Evolutionary conservation across 257 asterid species (phyloP).

Genomic region (Plantago ovata): DNA sequence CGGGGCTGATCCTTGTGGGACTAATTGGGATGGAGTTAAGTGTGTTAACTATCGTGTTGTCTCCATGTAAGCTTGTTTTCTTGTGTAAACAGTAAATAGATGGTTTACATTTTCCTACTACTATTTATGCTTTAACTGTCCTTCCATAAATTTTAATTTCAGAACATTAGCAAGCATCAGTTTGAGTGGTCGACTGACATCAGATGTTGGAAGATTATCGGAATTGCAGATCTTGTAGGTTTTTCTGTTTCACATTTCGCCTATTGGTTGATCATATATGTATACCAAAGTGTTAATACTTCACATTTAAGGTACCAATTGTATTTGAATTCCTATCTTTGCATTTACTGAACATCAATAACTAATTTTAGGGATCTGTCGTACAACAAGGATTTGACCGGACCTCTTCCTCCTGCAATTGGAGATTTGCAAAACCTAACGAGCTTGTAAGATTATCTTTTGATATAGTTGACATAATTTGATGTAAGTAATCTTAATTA

Average conservation of each 20-base stretch:
- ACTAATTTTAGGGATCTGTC: slow-evolving; percentile 71
- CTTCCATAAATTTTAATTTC: slow-evolving; percentile 21
- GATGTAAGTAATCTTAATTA: neutral
- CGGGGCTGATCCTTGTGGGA: slow-evolving; percentile 68
- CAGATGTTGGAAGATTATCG: slow-evolving; percentile 55
- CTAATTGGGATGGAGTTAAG: slow-evolving; percentile 58
- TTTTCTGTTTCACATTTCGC: neutral
- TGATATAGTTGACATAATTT: neutral
- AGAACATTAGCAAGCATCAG: slow-evolving; percentile 61
- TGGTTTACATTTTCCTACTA: neutral
- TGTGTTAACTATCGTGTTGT: slow-evolving; percentile 41
- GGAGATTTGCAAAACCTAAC: slow-evolving; percentile 57
- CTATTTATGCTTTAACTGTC: neutral
- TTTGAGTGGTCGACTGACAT: slow-evolving; percentile 57
- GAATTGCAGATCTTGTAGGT: slow-evolving; percentile 74
- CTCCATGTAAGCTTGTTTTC: slow-evolving; percentile 44
- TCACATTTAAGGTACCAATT: too few relatives aligned
- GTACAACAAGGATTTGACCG: slow-evolving; percentile 58
- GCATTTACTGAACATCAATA: neutral
- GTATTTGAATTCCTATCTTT: neutral
- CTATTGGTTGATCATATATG: too few relatives aligned
- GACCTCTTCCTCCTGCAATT: slow-evolving; percentile 59
- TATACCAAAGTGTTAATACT: too few relatives aligned
- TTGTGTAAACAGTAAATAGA: neutral
- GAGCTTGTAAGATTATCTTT: slow-evolving; percentile 59